Base-by-base conservation (phyloP, 805 yeast genomes). In the Candida golubevii region DNA sequence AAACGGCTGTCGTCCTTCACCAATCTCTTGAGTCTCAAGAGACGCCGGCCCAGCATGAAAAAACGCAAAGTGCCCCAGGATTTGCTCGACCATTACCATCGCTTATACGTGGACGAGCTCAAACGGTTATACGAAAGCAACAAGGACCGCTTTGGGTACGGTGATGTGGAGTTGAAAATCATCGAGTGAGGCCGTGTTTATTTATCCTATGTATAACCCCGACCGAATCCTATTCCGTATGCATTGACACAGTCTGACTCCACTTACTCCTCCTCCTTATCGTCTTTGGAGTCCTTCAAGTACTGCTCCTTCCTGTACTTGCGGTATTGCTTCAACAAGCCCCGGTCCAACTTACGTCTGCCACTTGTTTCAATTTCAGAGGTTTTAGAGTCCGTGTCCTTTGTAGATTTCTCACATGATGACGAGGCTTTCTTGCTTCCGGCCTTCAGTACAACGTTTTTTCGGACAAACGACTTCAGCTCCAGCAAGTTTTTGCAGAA, bases 51-150 rank as follows among this genome's bases (percentile, higher is more conserved):
- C 14, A 47, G 56, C 2, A 44, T 54, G 1, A 50, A 49, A 36
- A 57, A 56, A 41, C 43, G 64, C 5, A 65, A 66, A 39, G 57
- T 68, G 26, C 74, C 76, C 2, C 66, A 60, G 23, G 71, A 64
- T 29, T 44, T 70, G 27, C 71, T 89, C 13, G 83, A 85, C 42
- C 71, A 81, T 48, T 88, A 84, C 56, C 99, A 91, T 63, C 67
- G 65, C 12, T 53, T 81, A 26, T 93, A 93, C 59, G 74, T 85
- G 9, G 73, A 78, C 7, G 86, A 81, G 47, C 63, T 90, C 53
- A 63, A 72, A 49, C 68, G 75, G 49, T 69, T 89, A 2, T 91
- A 80, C 63, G 78, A 83, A 33, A 82, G 78, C 5, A 77, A 89
- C 58, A 87, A 82, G 60, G 71, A 66, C 2, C 68, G 70, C 45